Base-by-base conservation (phyloP, 352 stramenopile genomes). In the Pythium monospermum region DNA sequence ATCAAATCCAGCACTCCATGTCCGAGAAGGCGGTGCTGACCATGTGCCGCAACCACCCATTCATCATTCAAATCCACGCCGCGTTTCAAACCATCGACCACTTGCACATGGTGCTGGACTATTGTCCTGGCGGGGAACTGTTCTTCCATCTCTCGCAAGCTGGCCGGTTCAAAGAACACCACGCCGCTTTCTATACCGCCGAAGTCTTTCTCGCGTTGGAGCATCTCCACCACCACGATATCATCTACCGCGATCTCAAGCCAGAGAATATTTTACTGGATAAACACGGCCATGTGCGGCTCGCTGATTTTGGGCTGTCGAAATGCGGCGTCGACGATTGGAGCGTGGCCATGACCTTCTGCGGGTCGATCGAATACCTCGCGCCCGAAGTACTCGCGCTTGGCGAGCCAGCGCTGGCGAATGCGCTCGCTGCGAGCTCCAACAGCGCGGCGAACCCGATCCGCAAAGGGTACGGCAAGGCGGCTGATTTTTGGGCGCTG, bases 211-310 rank as follows among this genome's bases (percentile, higher is more conserved):
- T 91, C 16, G 83, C 80, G n/a, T 66, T 94, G 21, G 78, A 89
- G 38, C 66, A 90, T 49, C 59, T 94, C 37, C 80, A 94, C 46
- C 49, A 61, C 1, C 66, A 87, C 49, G 69, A 77, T 36, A 82
- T 94, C 50, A 82, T 96, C 32, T 94, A 96, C 49, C 77, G 87
- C 10, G 87, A 97, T 49, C 67, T 97, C 23, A 96, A 97, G 48
- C 87, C 87, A 1, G 85, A 96, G 55, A 97, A 97, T 53, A 75
- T 98, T 26, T 61, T 97, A 21, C 66, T 98, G 13, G 73, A 94
- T 56, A 60, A 83, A 31, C 60, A 94, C 21, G 91, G 91, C 1
- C 79, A 96, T 56, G 63, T 96, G 6, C 83, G 83, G 2, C 65
- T 98, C 19, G 86, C 81, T 7, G 91, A 98, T 56, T 97, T 98